Evolutionary conservation across 1,139 yeast species (phyloP).

Genomic region (Dujonia santamariae): DNA sequence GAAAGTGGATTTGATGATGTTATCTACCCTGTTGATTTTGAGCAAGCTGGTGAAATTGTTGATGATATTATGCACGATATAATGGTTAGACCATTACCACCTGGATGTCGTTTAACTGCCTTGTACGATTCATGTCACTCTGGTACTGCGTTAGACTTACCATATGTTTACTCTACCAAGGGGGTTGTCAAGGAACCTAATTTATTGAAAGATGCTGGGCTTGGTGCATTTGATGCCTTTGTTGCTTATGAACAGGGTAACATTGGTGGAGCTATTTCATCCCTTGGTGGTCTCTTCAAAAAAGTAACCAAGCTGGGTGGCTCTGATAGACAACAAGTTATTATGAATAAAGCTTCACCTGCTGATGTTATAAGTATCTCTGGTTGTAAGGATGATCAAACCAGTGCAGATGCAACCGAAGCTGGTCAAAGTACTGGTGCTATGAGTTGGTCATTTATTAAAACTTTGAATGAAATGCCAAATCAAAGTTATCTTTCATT

Average conservation of each 20-base stretch:
- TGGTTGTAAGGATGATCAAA: constrained; percentile 87
- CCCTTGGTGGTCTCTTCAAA: constrained; percentile 48
- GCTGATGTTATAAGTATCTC: constrained; percentile 86
- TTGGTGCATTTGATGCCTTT: constrained; percentile 69
- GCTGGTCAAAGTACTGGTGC: constrained; percentile 87
- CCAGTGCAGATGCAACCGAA: constrained; percentile 78
- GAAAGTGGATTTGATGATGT: constrained; percentile 88
- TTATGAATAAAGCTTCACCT: constrained; percentile 67
- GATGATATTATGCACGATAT: constrained; percentile 86
- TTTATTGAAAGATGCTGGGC: constrained; percentile 79
- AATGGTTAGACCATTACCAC: constrained; percentile 72
- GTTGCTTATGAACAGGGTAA: constrained; percentile 74
- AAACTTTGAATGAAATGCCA: constrained; percentile 63
- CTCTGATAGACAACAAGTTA: constrained; percentile 28
- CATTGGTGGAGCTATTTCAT: constrained; percentile 46
- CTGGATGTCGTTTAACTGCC: constrained; percentile 86
- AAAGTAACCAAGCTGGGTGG: constrained; percentile 28
- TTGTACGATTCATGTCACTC: constrained; percentile 92
- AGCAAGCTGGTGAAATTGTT: constrained; percentile 66
- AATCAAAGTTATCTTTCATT: constrained; percentile 75
- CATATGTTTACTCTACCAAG: constrained; percentile 85
- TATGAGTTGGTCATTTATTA: constrained; percentile 86
- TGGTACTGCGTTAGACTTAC: constrained; percentile 87
- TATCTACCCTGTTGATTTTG: constrained; percentile 87
- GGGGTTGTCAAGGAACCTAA: constrained; percentile 91